A percentile compares a stretch with the other conserved stretches of the same genome.
phyloP scores from a whole-genome alignment of 768 basidiomycete genomes.

The Rhodotorula babjevae region DNA sequence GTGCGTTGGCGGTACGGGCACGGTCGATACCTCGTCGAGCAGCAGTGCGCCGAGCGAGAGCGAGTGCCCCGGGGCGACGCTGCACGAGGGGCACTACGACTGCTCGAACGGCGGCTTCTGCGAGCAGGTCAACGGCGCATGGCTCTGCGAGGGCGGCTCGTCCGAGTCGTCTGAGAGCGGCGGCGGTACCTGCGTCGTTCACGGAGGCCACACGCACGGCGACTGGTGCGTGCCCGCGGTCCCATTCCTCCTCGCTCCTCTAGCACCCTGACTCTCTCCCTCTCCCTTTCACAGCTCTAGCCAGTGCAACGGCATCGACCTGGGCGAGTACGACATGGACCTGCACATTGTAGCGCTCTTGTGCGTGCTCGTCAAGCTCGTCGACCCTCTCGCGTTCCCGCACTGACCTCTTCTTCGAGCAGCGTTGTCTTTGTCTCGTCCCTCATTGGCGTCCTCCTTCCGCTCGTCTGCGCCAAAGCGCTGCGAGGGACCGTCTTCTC shows the following conservation, averaged over 20 bases:
- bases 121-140: slow-evolving; percentile 18
- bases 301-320: slow-evolving; percentile 31
- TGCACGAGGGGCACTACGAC: slow-evolving; percentile 32
- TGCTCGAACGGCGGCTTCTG: slow-evolving; percentile 34
- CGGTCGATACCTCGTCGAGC: neutral
- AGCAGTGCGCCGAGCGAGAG: slow-evolving; percentile 1
- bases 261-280: no score
- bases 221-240: slow-evolving; percentile 12
- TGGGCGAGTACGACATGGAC: slow-evolving; percentile 32
- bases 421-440: slow-evolving; percentile 35
- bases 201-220: slow-evolving; percentile 39
- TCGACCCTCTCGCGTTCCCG: neutral
- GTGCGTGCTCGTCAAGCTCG: neutral
- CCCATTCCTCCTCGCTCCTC: no score
- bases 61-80: neutral
- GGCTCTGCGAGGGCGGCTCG: slow-evolving; percentile 23
- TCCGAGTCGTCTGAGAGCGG: neutral
- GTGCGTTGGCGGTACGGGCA: slow-evolving; percentile 19
- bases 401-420: neutral
- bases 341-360: slow-evolving; percentile 41
- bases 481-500: slow-evolving; percentile 6
- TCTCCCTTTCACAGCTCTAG: neutral
- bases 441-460: slow-evolving; percentile 33
- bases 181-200: slow-evolving; percentile 15
- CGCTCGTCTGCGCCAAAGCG: slow-evolving; percentile 17